Evolutionary conservation across 2,329 filamentous ascomycete species (phyloP).

Genomic region (Setomelanomma holmii): DNA sequence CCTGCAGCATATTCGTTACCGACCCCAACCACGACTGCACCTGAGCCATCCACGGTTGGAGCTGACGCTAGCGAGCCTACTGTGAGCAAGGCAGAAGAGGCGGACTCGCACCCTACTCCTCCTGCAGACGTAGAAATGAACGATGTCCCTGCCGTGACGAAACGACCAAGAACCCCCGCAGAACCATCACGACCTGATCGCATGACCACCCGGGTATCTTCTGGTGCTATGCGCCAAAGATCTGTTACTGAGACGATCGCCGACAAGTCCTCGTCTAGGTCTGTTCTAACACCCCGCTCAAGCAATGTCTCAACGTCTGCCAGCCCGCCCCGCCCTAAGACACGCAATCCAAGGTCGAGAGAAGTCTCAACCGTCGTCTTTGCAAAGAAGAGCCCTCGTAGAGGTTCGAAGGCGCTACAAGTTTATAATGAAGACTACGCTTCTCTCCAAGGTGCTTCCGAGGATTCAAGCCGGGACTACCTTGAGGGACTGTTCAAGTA

Average conservation of each 20-base stretch:
- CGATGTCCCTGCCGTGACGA: constrained; percentile 26
- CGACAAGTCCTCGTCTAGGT: constrained; percentile 58
- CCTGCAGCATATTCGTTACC: constrained; percentile 43
- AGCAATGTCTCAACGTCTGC: constrained; percentile 34
- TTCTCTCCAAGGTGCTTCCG: constrained; percentile 54
- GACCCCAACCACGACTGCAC: constrained; percentile 43
- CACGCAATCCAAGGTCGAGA: constrained; percentile 56
- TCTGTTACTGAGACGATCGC: constrained; percentile 76
- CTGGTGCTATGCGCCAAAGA: constrained; percentile 73
- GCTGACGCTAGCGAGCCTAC: constrained; percentile 29
- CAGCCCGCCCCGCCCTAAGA: constrained; percentile 33
- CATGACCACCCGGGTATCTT: constrained; percentile 73
- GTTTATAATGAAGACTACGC: constrained; percentile 50
- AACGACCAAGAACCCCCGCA: constrained; percentile 25
- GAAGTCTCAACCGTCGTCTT: constrained; percentile 80
- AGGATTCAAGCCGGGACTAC: constrained; percentile 63
- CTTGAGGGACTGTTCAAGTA: constrained; percentile 67
- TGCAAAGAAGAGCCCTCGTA: constrained; percentile 63
- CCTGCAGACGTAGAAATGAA: constrained; percentile 47
- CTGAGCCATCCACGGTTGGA: constrained; percentile 36
- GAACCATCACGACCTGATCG: constrained; percentile 53
- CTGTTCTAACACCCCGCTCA: constrained; percentile 50
- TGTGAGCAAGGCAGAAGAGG: constrained; percentile 18
- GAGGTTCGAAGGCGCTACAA: constrained; percentile 40
- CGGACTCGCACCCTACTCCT: constrained; percentile 40